Evolutionary conservation across 305 asterid genomes (phyloP).

Genomic region (Fraxinus xanthoxyloides): DNA sequence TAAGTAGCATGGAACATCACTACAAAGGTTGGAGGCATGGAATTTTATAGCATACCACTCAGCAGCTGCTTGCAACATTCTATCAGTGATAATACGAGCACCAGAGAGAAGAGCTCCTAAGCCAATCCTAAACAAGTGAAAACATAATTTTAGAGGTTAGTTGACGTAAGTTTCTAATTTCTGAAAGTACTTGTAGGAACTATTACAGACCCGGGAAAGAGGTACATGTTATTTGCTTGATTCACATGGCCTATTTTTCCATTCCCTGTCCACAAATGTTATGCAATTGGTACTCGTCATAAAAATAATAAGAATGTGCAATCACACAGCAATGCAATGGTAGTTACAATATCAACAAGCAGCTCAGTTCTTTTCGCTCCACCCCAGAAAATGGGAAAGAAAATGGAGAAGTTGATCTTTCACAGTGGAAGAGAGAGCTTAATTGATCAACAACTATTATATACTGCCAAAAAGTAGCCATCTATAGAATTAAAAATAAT

Average conservation of each 20-base stretch:
- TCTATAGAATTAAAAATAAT: slow-evolving; percentile 17
- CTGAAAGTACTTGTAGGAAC: slow-evolving; percentile 12
- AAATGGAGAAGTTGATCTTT: slow-evolving; percentile 8
- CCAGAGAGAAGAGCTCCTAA: slow-evolving; percentile 96
- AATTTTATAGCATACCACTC: slow-evolving; percentile 61
- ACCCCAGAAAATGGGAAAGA: not conserved
- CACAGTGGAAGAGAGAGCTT: slow-evolving; percentile 18
- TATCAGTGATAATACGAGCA: slow-evolving; percentile 84
- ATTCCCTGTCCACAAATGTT: slow-evolving; percentile 53
- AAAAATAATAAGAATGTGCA: slow-evolving; percentile 1
- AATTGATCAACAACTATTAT: not conserved
- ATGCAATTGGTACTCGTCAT: slow-evolving; percentile 14
- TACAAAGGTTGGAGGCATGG: not conserved
- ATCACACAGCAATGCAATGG: not conserved
- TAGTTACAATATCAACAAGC: not conserved
- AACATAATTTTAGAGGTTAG: slow-evolving; percentile 19
- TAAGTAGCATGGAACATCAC: not conserved
- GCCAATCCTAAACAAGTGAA: slow-evolving; percentile 68
- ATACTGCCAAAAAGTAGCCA: not conserved
- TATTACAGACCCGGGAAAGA: slow-evolving; percentile 89
- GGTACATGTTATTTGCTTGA: slow-evolving; percentile 99
- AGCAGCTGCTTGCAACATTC: slow-evolving; percentile 93
- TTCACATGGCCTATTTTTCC: slow-evolving; percentile 88
- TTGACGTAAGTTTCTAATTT: not conserved
- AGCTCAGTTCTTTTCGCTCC: slow-evolving; percentile 2